Evolutionary conservation across 257 asterid species (phyloP).

Genomic region (Nicotiana tomentosiformis): DNA sequence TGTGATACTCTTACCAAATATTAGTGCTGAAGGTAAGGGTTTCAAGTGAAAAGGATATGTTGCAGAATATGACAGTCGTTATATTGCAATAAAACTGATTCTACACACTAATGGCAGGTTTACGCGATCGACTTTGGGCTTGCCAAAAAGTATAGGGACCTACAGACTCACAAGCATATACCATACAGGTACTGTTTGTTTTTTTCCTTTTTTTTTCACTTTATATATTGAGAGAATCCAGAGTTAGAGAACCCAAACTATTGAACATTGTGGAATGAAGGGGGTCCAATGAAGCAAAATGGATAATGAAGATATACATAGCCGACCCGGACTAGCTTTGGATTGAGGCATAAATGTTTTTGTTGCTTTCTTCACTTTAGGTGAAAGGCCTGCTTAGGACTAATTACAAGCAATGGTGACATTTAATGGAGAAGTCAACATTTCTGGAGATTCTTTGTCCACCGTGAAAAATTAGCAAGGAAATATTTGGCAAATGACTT

Average conservation of each 20-base stretch:
- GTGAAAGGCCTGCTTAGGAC: background rate
- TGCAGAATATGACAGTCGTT: background rate
- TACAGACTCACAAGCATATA: constrained; percentile 40
- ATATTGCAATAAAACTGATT: background rate
- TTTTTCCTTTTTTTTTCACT: background rate
- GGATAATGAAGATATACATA: background rate
- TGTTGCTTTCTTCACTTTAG: background rate
- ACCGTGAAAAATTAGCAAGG: background rate
- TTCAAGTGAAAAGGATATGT: background rate
- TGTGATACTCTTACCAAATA: background rate
- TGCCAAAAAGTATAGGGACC: constrained; percentile 38
- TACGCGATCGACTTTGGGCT: constrained; percentile 35
- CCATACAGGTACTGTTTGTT: constrained; percentile 27
- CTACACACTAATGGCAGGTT: constrained; percentile 23
- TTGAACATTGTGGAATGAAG: background rate
- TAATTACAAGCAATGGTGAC: background rate
- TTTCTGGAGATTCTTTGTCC: background rate
- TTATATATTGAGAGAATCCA: background rate
- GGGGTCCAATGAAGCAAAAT: background rate
- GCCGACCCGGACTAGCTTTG: background rate
- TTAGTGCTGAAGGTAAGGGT: background rate
- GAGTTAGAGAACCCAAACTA: background rate
- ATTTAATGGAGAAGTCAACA: background rate
- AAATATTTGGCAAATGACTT: background rate
- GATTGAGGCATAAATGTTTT: background rate